phyloP scores from a whole-genome alignment of 176 grass and related monocot genomes.

The Carex scoparia region DNA sequence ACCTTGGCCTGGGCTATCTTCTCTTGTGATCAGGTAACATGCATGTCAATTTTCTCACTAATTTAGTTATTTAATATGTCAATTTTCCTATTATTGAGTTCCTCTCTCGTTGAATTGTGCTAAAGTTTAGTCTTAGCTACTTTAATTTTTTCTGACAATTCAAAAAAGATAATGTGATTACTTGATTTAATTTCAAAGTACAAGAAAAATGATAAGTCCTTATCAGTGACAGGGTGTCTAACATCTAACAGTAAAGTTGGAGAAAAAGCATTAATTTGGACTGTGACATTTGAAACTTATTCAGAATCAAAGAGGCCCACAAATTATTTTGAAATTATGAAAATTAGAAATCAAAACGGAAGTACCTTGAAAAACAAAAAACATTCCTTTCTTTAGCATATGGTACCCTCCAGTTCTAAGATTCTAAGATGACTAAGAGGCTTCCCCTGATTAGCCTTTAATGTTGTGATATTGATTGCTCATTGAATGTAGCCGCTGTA shows the following conservation, averaged over 20 bases:
- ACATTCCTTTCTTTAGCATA: conserved; percentile 1
- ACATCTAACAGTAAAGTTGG: neutral
- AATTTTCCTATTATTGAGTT: neutral
- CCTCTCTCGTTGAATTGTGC: neutral
- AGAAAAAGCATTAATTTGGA: neutral
- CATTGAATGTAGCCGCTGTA: neutral
- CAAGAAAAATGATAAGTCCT: neutral
- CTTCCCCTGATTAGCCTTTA: neutral
- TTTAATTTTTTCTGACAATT: neutral
- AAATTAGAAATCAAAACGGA: neutral
- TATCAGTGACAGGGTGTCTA: neutral
- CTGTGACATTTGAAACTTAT: neutral
- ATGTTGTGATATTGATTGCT: conserved; percentile 7
- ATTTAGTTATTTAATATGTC: neutral
- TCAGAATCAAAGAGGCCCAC: neutral
- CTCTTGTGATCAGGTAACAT: conserved; percentile 64
- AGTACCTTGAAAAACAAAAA: neutral
- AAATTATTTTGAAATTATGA: neutral
- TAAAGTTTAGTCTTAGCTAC: neutral
- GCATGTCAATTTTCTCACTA: neutral
- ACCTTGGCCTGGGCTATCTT: conserved; percentile 59
- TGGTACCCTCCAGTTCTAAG: neutral
- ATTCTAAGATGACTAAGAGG: neutral
- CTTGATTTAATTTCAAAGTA: neutral
- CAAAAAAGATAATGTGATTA: neutral